Evolutionary conservation across 441 rosid species (phyloP), one percentile per base, ranked within the genome.

Genomic region (Pelargonium citronellum): DNA sequence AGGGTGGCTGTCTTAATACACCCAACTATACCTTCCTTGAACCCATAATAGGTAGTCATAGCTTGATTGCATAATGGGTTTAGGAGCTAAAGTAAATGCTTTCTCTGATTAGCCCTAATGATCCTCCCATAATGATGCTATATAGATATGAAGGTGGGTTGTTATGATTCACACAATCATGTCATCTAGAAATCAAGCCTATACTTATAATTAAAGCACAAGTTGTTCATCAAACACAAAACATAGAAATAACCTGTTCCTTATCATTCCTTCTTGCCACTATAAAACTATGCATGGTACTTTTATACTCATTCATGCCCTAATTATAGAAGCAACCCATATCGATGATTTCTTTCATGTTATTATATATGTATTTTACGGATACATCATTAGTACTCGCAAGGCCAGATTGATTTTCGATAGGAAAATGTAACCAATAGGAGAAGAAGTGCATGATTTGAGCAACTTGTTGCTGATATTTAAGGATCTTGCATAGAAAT

Each of bases 51-150:
- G 30, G 30, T 24, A 24, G 30, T 53, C 17, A 55, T 55, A 41
- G 64, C 73, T 55, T 66, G 78, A 74, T 46, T 22, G 64, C 72
- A 73, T 69, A 67, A 70, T 77, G 74, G 34, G 60, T 27, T 74
- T 71, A 41, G 24, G 63, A 58, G 5, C 58, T 53, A 53, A 53
- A 34, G 39, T 34, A 34, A 34, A 34, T 34, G 39, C 39, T 34
- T 34, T 5, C 39, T 34, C 39, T 34, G 39, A 34, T 34, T 58
- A 20, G 63, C 30, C 63, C 63, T 64, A 49, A 43, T 27, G 16
- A 41, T 24, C 51, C 13, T 60, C 15, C 12, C 22, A 68, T 58
- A 44, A 43, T 67, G 68, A 66, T 64, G 49, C 2, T 20, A 58
- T 62, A 16, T 43, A 46, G 68, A 60, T 46, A 1, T 19, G 53